Percentiles rank a stretch among this genome's conserved stretches.
phyloP scores from a whole-genome alignment of 805 yeast species.

The Candida multigemmis region DNA sequence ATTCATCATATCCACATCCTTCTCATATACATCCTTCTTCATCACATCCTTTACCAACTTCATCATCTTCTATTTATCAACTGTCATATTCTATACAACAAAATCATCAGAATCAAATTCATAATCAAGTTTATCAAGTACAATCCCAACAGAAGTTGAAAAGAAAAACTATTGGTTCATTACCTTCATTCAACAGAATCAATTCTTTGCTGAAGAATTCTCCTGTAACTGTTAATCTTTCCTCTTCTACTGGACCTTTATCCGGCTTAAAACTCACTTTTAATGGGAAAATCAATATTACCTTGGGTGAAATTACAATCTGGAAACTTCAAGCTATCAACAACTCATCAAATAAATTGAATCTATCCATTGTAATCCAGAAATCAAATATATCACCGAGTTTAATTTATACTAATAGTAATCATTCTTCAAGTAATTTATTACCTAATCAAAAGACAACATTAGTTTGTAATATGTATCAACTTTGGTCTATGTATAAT shows the following conservation, averaged over 20 bases:
- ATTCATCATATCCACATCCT: constrained; percentile 2
- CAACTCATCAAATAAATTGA: constrained; percentile 40
- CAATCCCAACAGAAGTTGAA: too few relatives aligned
- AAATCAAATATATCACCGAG: constrained; percentile 9
- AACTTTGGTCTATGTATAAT: constrained; percentile 23
- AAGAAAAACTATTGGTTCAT: constrained; percentile 3
- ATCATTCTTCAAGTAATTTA: constrained; percentile 2
- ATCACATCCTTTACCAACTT: not conserved
- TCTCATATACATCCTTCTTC: constrained; percentile 1
- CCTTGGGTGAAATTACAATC: constrained; percentile 48
- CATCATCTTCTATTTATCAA: too few relatives aligned
- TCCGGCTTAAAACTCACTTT: constrained; percentile 39
- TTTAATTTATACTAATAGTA: not conserved
- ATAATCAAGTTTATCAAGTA: too few relatives aligned
- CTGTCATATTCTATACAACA: too few relatives aligned
- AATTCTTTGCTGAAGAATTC: too few relatives aligned
- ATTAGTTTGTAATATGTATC: constrained; percentile 12
- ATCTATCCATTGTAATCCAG: constrained; percentile 38
- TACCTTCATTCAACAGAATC: constrained; percentile 12
- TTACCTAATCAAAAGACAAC: constrained; percentile 4
- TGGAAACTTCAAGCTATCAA: constrained; percentile 66
- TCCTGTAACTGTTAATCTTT: constrained; percentile 28
- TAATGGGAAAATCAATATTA: constrained; percentile 52
- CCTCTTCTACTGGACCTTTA: constrained; percentile 13
- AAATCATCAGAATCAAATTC: too few relatives aligned